Conservation (phyloP, 148 eudicot genomes). For the Heliamphora exappendiculata region DNA sequence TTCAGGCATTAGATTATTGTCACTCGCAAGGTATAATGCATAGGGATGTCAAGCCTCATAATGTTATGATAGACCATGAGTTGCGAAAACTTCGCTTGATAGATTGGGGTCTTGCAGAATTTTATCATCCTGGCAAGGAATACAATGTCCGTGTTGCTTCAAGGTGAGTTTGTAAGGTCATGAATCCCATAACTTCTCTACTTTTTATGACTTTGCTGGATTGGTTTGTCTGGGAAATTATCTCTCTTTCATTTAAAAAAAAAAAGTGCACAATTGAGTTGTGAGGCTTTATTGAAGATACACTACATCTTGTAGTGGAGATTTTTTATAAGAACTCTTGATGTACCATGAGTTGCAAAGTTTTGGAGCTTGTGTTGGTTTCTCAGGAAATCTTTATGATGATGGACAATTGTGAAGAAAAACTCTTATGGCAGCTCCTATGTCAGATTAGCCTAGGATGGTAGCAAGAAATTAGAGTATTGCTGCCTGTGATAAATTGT, state of each 20-base stretch:
- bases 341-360: neutral
- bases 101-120: slow-evolving; percentile 99
- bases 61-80: slow-evolving; percentile 96
- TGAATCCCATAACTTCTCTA: neutral
- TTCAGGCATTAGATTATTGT: slow-evolving; percentile 84
- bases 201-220: neutral
- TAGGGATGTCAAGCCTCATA: slow-evolving; percentile 96
- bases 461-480: neutral
- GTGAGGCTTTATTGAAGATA: neutral
- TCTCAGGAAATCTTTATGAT: neutral
- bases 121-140: slow-evolving; percentile 94
- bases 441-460: neutral
- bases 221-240: neutral
- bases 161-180: slow-evolving; percentile 33
- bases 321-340: neutral
- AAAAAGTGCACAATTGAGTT: neutral
- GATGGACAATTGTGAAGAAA: neutral
- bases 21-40: slow-evolving; percentile 99
- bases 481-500: neutral
- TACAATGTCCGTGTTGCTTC: slow-evolving; percentile 97
- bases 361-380: neutral
- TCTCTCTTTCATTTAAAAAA: neutral
- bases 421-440: neutral
- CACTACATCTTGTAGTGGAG: neutral
- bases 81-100: slow-evolving; percentile 82